Percentiles rank a stretch among this genome's conserved stretches.
Conservation (phyloP, 129 eudicot genomes). For the Tagetes patula region DNA sequence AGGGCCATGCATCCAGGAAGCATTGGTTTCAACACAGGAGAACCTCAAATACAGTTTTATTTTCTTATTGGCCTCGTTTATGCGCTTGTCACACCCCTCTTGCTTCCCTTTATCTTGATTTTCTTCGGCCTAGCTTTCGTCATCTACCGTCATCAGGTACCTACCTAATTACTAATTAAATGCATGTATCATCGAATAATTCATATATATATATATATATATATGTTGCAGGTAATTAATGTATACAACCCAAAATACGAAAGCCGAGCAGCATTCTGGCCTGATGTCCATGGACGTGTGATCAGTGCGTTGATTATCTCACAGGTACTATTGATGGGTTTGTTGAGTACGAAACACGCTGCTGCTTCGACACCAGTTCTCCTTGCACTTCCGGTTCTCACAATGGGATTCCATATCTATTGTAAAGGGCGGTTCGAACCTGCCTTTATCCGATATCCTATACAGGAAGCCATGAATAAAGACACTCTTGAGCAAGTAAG, state of each 20-base stretch:
- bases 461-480: conserved; percentile 95
- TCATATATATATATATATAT: neutral
- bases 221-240: conserved; percentile 62
- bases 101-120: conserved; percentile 81
- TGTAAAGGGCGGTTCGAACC: conserved; percentile 96
- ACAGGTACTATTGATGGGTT: conserved; percentile 77
- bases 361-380: conserved; percentile 72
- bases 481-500: conserved; percentile 89
- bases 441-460: conserved; percentile 67
- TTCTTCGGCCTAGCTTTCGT: conserved; percentile 78
- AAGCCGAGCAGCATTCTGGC: conserved; percentile 98
- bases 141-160: conserved; percentile 91
- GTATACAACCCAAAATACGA: conserved; percentile 94
- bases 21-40: conserved; percentile 80
- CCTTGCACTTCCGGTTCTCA: conserved; percentile 80
- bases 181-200: neutral
- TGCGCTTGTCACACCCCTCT: conserved; percentile 78
- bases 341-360: conserved; percentile 71
- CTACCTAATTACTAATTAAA: too few species aligned
- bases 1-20: conserved; percentile 92
- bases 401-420: conserved; percentile 71
- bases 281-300: conserved; percentile 87
- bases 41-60: conserved; percentile 94
- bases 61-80: conserved; percentile 86
- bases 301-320: conserved; percentile 65